Evolutionary conservation across 176 grass and related monocot genomes (phyloP).

Genomic region (Aechmea fasciata): DNA sequence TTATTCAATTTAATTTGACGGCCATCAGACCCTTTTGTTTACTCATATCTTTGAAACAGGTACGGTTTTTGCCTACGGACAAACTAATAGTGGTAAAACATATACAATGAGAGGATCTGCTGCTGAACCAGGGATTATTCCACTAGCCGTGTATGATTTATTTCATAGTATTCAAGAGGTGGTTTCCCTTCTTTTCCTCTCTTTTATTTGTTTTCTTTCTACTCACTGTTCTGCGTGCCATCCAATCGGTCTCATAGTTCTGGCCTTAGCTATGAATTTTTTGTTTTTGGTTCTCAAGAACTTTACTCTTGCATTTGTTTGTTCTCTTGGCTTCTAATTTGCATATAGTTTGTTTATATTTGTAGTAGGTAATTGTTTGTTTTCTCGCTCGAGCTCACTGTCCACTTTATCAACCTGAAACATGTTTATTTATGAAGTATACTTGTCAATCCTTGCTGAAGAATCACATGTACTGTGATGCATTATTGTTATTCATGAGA

Average conservation of each 20-base stretch:
- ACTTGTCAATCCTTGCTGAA: too few species aligned
- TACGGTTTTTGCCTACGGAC: slow-evolving; percentile 96
- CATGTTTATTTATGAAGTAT: too few species aligned
- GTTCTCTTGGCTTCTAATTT: neutral
- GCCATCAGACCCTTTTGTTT: slow-evolving; percentile 6
- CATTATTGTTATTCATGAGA: too few species aligned
- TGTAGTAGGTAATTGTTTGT: neutral
- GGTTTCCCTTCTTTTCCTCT: neutral
- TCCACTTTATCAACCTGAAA: too few species aligned
- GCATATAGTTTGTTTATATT: neutral
- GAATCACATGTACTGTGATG: too few species aligned
- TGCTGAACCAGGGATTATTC: slow-evolving; percentile 73
- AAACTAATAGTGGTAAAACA: slow-evolving; percentile 95
- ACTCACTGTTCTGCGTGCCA: neutral
- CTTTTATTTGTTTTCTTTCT: neutral
- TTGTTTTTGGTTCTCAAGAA: neutral
- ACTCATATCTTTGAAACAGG: slow-evolving; percentile 29
- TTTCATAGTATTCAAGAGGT: slow-evolving; percentile 72
- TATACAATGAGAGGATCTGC: slow-evolving; percentile 76
- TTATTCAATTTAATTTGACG: neutral
- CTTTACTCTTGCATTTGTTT: neutral
- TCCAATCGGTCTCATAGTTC: neutral
- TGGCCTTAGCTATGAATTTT: neutral
- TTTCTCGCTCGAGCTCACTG: too few species aligned
- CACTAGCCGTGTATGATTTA: slow-evolving; percentile 68